Base-by-base conservation (phyloP, 2,329 filamentous ascomycete genomes). In the Diaporthe caulivora region DNA sequence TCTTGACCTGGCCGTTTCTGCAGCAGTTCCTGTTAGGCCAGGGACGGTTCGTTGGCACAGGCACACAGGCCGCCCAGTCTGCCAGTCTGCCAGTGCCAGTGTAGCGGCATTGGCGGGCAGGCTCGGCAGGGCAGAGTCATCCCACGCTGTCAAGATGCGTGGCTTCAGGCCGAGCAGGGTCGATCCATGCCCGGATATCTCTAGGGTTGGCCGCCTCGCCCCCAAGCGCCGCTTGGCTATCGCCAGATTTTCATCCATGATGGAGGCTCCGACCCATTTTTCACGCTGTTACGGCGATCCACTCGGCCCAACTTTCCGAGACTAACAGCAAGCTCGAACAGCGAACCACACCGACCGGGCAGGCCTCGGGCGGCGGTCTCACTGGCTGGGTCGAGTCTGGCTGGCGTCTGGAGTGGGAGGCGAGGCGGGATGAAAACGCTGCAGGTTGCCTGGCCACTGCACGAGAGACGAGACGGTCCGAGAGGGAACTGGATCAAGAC, bases 261-360 rank as follows among this genome's bases (percentile, higher is more conserved):
- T 57, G 53, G 65, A 70, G 34, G 65, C 51, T 57, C 55, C n/a
- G 55, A 54, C 58, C 47, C 67, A 49, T 26, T 49, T 73, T 67
- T 70, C 29, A 5, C 31, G 40, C 49, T 65, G 72, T 24, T 42
- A 47, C 72, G 57, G 67, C 40, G 73, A 53, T 72, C 73, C 70
- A 74, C 73, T 69, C 73, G 73, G 73, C 73, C 73, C 73, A 74
- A 74, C 70, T 72, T 72, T 74, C 70, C 73, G 73, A 72, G 64
- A 42, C 73, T 70, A 70, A 53, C 31, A 47, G 18, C 53, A 54
- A n/a, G 31, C 29, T 67, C 62, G 47, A 53, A 53, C 62, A 40
- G 62, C 57, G 65, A 65, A 67, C 31, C 62, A 67, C 47, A 67
- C 55, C 55, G 55, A 58, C 55, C 34, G 55, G 34, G 55, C 62